Evolutionary conservation across 352 stramenopile species (phyloP).

Genomic region (Paralagenidium karlingii): DNA sequence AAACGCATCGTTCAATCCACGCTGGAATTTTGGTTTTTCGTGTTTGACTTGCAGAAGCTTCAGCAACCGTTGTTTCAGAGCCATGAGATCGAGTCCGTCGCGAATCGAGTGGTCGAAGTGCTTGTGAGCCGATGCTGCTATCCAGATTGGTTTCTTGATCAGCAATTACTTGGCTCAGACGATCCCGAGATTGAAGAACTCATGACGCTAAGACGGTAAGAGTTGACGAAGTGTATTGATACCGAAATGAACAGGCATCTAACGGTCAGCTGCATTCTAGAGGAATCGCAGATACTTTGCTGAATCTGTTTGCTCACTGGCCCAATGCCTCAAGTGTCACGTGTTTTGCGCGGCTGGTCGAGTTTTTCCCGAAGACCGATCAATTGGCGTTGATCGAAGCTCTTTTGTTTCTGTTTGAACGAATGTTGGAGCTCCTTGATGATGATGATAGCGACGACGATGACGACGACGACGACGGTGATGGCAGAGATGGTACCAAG

Average conservation of each 20-base stretch:
- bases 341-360: constrained; percentile 45
- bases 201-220: constrained; percentile 34
- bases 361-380: constrained; percentile 27
- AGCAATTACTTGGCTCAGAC: constrained; percentile 31
- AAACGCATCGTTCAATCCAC: constrained; percentile 46
- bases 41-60: too few species aligned
- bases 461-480: constrained; percentile 22
- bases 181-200: constrained; percentile 47
- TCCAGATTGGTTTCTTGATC: constrained; percentile 38
- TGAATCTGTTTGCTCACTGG: constrained; percentile 77
- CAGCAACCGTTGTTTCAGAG: too few species aligned
- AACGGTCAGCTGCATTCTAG: constrained; percentile 10
- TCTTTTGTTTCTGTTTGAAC: constrained; percentile 59
- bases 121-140: constrained; percentile 53
- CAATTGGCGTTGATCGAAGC: constrained; percentile 53
- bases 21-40: constrained; percentile 81
- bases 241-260: not conserved
- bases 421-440: constrained; percentile 73
- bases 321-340: constrained; percentile 22
- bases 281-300: constrained; percentile 67
- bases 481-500: not conserved
- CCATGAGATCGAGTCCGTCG: too few species aligned
- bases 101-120: not conserved
- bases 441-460: constrained; percentile 49
- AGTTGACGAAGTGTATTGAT: not conserved